phyloP scores from a whole-genome alignment of 371 early-diverging fungal genomes.

The Mortierella sp. region DNA sequence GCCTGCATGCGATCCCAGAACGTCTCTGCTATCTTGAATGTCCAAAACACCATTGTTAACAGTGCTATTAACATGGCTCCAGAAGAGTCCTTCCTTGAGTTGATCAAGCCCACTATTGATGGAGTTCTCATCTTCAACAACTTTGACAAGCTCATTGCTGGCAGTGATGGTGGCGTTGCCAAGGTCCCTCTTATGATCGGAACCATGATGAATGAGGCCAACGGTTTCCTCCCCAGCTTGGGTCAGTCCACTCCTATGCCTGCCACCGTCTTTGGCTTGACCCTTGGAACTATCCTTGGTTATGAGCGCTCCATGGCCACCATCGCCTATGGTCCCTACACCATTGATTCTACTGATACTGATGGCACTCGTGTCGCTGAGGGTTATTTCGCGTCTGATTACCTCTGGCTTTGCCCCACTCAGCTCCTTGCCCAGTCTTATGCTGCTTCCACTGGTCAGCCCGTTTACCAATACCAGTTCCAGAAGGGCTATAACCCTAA shows the following conservation, averaged over 20 bases:
- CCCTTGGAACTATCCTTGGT: slow-evolving; percentile 44
- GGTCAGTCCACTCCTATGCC: slow-evolving; percentile 56
- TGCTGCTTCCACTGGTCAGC: slow-evolving; percentile 20
- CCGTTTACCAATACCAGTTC: slow-evolving; percentile 56
- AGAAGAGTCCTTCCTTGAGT: slow-evolving; percentile 56
- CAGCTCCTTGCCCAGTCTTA: slow-evolving; percentile 53
- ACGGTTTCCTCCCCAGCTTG: slow-evolving; percentile 54
- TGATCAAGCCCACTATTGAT: slow-evolving; percentile 55
- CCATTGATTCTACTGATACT: slow-evolving; percentile 37
- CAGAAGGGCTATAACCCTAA: slow-evolving; percentile 46
- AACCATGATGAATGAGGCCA: slow-evolving; percentile 55
- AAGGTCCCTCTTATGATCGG: slow-evolving; percentile 55
- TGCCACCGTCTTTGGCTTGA: slow-evolving; percentile 37
- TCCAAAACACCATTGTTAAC: slow-evolving; percentile 40
- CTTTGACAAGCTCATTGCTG: slow-evolving; percentile 56
- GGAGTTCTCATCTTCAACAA: slow-evolving; percentile 46
- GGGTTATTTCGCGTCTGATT: slow-evolving; percentile 49
- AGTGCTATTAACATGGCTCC: slow-evolving; percentile 48
- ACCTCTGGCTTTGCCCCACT: slow-evolving; percentile 52
- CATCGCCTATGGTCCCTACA: slow-evolving; percentile 35
- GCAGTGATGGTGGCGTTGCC: slow-evolving; percentile 44
- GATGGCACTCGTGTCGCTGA: slow-evolving; percentile 47
- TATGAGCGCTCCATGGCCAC: slow-evolving; percentile 53
- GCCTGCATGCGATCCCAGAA: slow-evolving; percentile 53
- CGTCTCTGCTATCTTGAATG: slow-evolving; percentile 31